phyloP scores from a whole-genome alignment of 208 protist species.

The Acanthamoeba royreba region DNA sequence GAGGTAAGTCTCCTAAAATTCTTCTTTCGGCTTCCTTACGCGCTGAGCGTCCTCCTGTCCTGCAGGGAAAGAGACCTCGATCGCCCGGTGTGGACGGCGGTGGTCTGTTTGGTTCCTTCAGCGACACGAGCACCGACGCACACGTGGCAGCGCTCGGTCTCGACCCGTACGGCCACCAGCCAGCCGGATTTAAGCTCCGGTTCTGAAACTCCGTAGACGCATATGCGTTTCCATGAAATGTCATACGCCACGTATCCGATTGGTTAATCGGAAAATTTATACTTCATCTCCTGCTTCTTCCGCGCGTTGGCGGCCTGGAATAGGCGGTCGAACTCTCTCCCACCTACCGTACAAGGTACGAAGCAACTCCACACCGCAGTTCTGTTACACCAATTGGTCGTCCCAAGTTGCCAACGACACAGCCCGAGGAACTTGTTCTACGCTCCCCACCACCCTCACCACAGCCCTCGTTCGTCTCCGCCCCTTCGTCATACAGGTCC shows the following conservation, averaged over 20 bases:
- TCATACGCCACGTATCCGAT: not conserved
- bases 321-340: too few species aligned
- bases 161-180: not conserved
- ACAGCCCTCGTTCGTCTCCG: too few species aligned
- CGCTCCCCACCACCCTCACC: too few species aligned
- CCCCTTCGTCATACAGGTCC: too few species aligned
- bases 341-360: too few species aligned
- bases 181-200: not conserved
- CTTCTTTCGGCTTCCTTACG: not conserved
- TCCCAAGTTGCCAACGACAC: too few species aligned
- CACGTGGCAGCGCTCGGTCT: not conserved
- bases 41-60: not conserved
- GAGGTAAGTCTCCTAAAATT: not conserved
- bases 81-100: not conserved
- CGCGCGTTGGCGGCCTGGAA: too few species aligned
- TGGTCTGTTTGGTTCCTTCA: not conserved
- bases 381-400: too few species aligned
- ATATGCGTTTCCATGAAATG: too few species aligned
- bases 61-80: not conserved
- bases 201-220: not conserved
- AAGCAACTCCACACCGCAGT: too few species aligned
- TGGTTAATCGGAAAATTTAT: not conserved
- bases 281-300: not conserved
- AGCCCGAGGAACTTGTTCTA: too few species aligned
- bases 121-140: not conserved